These are phyloP conservation scores for Shiraia bambusicola DNA, from an alignment of 2,329 filamentous ascomycete species.

Conservation along the genomic window DNA sequence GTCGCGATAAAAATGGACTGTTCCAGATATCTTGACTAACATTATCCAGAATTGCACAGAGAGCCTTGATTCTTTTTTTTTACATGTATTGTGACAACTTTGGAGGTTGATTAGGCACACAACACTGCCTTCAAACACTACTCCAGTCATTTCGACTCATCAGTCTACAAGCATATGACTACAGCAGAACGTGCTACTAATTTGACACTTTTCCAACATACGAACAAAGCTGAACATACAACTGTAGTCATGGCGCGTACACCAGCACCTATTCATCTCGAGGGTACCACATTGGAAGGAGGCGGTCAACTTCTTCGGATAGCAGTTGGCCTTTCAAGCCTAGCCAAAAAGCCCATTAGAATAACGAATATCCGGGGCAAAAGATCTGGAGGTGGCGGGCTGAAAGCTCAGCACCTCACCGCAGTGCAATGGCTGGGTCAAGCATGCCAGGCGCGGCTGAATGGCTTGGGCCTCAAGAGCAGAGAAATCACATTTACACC, in stretches of 20 bases:
- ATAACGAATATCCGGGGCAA: slow-evolving; percentile 59
- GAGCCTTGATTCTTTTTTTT: too few relatives aligned
- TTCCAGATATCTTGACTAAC: too few relatives aligned
- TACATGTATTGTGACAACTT: too few relatives aligned
- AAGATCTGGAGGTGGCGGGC: slow-evolving; percentile 52
- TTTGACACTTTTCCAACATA: too few relatives aligned
- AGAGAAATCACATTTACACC: slow-evolving; percentile 45
- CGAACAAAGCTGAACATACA: background rate
- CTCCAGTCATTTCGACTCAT: too few relatives aligned
- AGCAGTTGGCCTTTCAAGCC: slow-evolving; percentile 56
- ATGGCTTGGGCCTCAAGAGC: slow-evolving; percentile 47
- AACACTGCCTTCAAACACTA: too few relatives aligned
- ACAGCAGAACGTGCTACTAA: too few relatives aligned
- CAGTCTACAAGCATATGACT: too few relatives aligned
- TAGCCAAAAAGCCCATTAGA: slow-evolving; percentile 53
- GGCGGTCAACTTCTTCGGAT: slow-evolving; percentile 63
- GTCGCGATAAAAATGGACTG: too few relatives aligned
- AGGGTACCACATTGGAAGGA: slow-evolving; percentile 62
- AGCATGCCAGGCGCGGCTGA: slow-evolving; percentile 49
- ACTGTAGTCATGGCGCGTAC: slow-evolving; percentile 9
- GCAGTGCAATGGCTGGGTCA: slow-evolving; percentile 56
- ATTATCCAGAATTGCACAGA: too few relatives aligned
- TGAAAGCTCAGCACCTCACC: slow-evolving; percentile 60
- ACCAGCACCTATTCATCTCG: slow-evolving; percentile 39
- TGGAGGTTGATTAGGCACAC: too few relatives aligned